Conservation (phyloP, 2,329 filamentous ascomycete genomes). For the Ophiostoma australiae region DNA sequence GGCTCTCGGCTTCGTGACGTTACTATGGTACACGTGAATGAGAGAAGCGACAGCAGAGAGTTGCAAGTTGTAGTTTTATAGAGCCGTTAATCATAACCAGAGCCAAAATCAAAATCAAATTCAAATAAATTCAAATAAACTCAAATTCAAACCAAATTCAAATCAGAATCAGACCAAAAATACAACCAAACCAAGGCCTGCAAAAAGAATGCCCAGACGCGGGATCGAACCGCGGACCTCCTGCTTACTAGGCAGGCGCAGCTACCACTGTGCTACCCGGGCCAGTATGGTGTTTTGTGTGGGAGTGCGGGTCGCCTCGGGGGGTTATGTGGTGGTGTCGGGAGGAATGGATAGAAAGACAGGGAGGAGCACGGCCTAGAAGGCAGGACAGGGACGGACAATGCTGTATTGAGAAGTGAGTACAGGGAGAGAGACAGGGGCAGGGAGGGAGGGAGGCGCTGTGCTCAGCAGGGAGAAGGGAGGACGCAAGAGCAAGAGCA, state of each 20-base stretch:
- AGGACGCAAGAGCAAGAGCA: too few species aligned
- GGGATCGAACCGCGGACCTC: constrained; percentile 14
- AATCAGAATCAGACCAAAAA: too few species aligned
- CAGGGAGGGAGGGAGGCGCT: not conserved
- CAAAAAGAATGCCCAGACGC: constrained; percentile 11
- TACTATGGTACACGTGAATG: too few species aligned
- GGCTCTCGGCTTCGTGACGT: too few species aligned
- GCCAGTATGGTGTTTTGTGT: not conserved
- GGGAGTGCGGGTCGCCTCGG: not conserved
- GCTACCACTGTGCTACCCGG: constrained; percentile 15
- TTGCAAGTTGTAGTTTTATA: too few species aligned
- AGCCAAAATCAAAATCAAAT: not conserved
- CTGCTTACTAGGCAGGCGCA: constrained; percentile 15
- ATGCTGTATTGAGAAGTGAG: too few species aligned
- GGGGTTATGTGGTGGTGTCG: not conserved
- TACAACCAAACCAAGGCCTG: not conserved
- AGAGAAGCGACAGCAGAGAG: too few species aligned
- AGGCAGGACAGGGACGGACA: too few species aligned
- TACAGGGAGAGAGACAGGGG: too few species aligned
- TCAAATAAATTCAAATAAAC: not conserved
- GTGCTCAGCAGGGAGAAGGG: not conserved
- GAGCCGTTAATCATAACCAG: too few species aligned
- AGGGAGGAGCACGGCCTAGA: too few species aligned
- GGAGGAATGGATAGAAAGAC: too few species aligned
- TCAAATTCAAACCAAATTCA: not conserved